Evolutionary conservation across 1,284 basidiomycete genomes (phyloP), one percentile per base, ranked within the genome.

Genomic region (Wolfiporia cocos): DNA sequence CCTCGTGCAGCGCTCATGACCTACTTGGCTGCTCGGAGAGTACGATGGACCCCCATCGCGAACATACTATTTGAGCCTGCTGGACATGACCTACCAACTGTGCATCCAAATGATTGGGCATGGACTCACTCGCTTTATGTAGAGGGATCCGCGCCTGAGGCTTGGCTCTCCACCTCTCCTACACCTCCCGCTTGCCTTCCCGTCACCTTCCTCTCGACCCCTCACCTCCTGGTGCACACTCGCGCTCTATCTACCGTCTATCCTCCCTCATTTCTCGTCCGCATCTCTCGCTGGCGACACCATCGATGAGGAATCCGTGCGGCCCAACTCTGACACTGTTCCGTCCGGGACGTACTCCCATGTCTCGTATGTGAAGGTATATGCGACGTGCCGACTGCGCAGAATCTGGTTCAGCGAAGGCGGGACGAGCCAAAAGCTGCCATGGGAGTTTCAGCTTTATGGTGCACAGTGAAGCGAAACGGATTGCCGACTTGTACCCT

Each of bases 331-430:
- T 5, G 35, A 20, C 4, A 17, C 57, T 36, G 55, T 81, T 32
- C 86, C 86, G 15, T 67, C 63, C 41, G 78, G 78, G 18, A 60
- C 62, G 35, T 86, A 82, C 55, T 78, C 76, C 0, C 76, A 81
- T 59, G 68, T 86, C 21, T 72, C 76, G 14, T 87, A 81, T 55
- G 69, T 92, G 47, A 81, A 81, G 56, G 73, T 92, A 24, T 87
- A 91, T 57, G 87, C 88, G 17, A 88, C 80, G 34, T 92, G 89
- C 63, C 73, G 89, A 21, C 61, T 92, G 46, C 68, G 85, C 47
- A 68, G 89, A 49, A 76, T 93, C 39, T 92, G 88, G 87, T 78
- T 91, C 63, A 76, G 74, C 46, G 74, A 81, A 42, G 63, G 60
- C 39, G 70, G 70, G 4, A 70, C 75, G 38, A 62, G 64, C 45